Evolutionary conservation across 2,329 filamentous ascomycete genomes (phyloP).

Genomic region (Grosmannia clavigera): DNA sequence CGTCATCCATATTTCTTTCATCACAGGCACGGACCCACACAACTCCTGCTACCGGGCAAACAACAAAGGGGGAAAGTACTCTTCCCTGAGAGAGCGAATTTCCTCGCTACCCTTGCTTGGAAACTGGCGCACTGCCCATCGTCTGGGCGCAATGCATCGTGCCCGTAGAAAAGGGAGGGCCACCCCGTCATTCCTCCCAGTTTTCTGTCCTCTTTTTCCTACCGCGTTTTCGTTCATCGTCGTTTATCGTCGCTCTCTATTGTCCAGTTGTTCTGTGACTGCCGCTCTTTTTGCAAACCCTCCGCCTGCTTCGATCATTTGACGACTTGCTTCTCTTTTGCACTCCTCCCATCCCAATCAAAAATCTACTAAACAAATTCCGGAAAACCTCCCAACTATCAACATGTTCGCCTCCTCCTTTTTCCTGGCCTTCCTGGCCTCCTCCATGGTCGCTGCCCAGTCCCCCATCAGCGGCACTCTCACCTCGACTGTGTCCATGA

Average conservation of each 20-base stretch:
- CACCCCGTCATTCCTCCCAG: neutral
- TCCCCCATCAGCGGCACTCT: slow-evolving; percentile 20
- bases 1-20: neutral
- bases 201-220: neutral
- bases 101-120: neutral
- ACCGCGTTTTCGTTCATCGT: neutral
- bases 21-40: neutral
- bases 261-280: neutral
- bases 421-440: slow-evolving; percentile 15
- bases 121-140: neutral
- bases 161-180: neutral
- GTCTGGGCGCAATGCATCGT: neutral
- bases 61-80: neutral
- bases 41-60: neutral
- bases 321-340: neutral
- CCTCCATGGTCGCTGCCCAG: slow-evolving; percentile 23
- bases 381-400: neutral
- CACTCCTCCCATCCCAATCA: neutral
- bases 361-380: neutral
- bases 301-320: neutral
- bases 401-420: slow-evolving; percentile 9
- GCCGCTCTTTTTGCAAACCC: neutral
- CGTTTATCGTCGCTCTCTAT: neutral
- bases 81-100: neutral
- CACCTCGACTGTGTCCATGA: slow-evolving; percentile 34